Evolutionary conservation across 441 rosid species (phyloP).

Genomic region (Biscutella auriculata): DNA sequence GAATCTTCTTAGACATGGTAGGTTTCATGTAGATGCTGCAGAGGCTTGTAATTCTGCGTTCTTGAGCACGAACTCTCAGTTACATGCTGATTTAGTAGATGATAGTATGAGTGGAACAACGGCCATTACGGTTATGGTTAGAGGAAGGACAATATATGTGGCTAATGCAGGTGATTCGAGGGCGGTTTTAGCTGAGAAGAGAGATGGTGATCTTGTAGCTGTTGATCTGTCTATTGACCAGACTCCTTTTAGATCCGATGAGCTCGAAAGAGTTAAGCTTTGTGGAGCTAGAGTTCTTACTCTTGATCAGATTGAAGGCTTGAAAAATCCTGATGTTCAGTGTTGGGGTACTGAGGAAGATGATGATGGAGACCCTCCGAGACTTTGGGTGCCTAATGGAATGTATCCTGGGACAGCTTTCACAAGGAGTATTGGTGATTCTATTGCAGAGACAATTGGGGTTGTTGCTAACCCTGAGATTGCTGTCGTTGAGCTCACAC

Average conservation of each 20-base stretch:
- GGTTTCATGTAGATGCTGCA: constrained; percentile 58
- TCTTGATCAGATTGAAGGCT: constrained; percentile 96
- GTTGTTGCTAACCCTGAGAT: constrained; percentile 97
- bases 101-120: constrained; percentile 99
- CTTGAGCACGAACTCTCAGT: constrained; percentile 59
- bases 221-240: constrained; percentile 89
- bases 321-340: constrained; percentile 86
- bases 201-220: constrained; percentile 68
- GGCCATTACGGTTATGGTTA: constrained; percentile 80
- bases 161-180: constrained; percentile 94
- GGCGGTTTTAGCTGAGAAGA: constrained; percentile 78
- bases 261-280: constrained; percentile 75
- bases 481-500: constrained; percentile 72
- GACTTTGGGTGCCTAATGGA: constrained; percentile 89
- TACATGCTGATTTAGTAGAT: constrained; percentile 65
- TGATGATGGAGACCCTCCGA: constrained; percentile 98
- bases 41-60: constrained; percentile 73
- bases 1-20: constrained; percentile 59
- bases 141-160: constrained; percentile 72
- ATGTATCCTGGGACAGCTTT: constrained; percentile 99
- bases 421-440: constrained; percentile 94
- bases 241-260: constrained; percentile 84
- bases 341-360: constrained; percentile 96
- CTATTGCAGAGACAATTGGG: constrained; percentile 90
- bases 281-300: constrained; percentile 96